Conservation (phyloP, 2,329 filamentous ascomycete genomes). For the Xylaria sp. region DNA sequence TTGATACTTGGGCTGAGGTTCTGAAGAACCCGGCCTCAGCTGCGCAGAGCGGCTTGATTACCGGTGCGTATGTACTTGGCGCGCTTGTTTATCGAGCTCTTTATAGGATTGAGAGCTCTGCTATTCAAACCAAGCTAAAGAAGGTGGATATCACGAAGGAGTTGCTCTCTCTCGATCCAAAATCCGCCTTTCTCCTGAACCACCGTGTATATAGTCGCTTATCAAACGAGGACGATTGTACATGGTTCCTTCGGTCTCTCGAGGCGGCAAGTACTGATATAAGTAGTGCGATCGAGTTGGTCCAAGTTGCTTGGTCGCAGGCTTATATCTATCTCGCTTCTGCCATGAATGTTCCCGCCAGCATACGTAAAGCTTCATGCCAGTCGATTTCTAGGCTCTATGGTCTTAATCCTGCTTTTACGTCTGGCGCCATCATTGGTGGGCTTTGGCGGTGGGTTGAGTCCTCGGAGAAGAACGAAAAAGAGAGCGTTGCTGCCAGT, state of each 20-base stretch:
- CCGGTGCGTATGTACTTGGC: conserved; percentile 79
- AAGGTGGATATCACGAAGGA: conserved; percentile 72
- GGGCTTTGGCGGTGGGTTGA: conserved; percentile 86
- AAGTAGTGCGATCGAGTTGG: conserved; percentile 59
- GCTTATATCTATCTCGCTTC: conserved; percentile 83
- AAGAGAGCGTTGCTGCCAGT: conserved; percentile 76
- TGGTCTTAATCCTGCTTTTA: conserved; percentile 63
- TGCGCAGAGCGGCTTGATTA: conserved; percentile 83
- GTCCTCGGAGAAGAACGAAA: conserved; percentile 75
- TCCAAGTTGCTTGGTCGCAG: conserved; percentile 82
- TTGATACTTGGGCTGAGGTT: conserved; percentile 81
- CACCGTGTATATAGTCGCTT: conserved; percentile 87
- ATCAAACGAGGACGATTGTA: conserved; percentile 76
- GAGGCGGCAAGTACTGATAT: conserved; percentile 68
- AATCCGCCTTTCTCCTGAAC: conserved; percentile 88
- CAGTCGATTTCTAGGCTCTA: conserved; percentile 74
- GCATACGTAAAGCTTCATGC: conserved; percentile 71
- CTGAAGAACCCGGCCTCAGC: conserved; percentile 80
- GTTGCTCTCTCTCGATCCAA: conserved; percentile 76
- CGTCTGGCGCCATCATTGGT: conserved; percentile 72
- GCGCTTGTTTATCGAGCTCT: conserved; percentile 69
- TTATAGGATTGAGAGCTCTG: conserved; percentile 65
- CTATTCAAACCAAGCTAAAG: conserved; percentile 61
- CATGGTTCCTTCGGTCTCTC: conserved; percentile 80
- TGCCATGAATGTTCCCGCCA: conserved; percentile 68